A percentile compares a stretch with the other conserved stretches of the same genome.
These are phyloP conservation scores for Maudiozyma pseudohumilis DNA, from an alignment of 805 yeast species.

Conservation along the genomic window DNA sequence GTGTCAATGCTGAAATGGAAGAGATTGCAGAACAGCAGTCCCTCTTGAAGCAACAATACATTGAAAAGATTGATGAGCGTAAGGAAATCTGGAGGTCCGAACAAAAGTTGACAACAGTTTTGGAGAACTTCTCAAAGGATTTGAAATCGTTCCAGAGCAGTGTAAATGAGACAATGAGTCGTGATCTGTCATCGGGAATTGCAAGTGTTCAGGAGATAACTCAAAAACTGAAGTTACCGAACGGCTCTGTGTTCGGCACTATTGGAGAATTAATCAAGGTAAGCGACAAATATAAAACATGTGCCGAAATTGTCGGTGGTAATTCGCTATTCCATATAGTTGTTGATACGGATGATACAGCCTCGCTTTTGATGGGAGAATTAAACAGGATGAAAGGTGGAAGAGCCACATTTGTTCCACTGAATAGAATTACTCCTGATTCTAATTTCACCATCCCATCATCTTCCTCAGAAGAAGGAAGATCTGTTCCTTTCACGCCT, in stretches of 20 bases:
- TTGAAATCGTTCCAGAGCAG: slow-evolving; percentile 46
- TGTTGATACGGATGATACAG: slow-evolving; percentile 81
- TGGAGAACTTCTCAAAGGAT: slow-evolving; percentile 46
- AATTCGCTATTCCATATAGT: slow-evolving; percentile 77
- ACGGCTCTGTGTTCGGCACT: slow-evolving; percentile 66
- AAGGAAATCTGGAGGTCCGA: slow-evolving; percentile 74
- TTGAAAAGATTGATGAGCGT: slow-evolving; percentile 50
- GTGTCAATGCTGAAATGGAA: slow-evolving; percentile 26
- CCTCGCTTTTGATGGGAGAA: slow-evolving; percentile 68
- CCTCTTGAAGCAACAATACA: slow-evolving; percentile 33
- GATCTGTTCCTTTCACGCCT: slow-evolving; percentile 51
- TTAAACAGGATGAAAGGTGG: slow-evolving; percentile 63
- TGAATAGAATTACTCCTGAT: slow-evolving; percentile 49
- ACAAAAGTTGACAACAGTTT: slow-evolving; percentile 47
- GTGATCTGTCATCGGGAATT: slow-evolving; percentile 60
- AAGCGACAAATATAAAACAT: slow-evolving; percentile 71
- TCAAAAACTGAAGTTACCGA: slow-evolving; percentile 42
- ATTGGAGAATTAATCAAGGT: slow-evolving; percentile 76
- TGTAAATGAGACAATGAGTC: slow-evolving; percentile 66
- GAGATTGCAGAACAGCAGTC: slow-evolving; percentile 24
- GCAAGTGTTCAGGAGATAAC: slow-evolving; percentile 58
- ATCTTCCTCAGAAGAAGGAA: slow-evolving; percentile 26
- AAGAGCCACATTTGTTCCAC: slow-evolving; percentile 83
- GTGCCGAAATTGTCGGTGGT: slow-evolving; percentile 87
- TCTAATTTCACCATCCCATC: slow-evolving; percentile 46